A percentile compares a stretch with the other conserved stretches of the same genome.
Conservation (phyloP, 164 flowering plant species). For the Kalanchoe fedtschenkoi region DNA sequence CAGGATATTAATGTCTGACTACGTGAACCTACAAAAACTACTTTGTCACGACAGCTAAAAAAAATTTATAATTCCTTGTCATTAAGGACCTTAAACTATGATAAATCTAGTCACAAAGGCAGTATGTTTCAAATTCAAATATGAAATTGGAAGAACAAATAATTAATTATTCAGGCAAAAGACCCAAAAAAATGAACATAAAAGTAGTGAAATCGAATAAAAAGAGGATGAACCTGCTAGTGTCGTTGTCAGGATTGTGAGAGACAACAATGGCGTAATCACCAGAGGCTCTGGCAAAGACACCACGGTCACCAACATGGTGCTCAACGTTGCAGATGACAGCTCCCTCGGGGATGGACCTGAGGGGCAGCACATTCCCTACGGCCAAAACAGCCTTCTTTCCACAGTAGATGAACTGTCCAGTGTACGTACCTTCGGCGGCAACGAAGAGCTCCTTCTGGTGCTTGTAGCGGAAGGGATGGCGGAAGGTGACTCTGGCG, state of each 20-base stretch:
- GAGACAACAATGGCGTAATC: slow-evolving; percentile 43
- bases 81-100: too few species aligned
- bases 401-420: slow-evolving; percentile 54
- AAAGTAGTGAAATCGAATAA: background rate
- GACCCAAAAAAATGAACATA: too few species aligned
- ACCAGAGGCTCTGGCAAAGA: slow-evolving; percentile 25
- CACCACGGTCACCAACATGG: slow-evolving; percentile 31
- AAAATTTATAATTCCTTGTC: too few species aligned
- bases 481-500: slow-evolving; percentile 9
- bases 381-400: slow-evolving; percentile 44
- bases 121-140: too few species aligned
- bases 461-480: slow-evolving; percentile 46
- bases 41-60: too few species aligned
- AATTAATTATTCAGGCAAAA: too few species aligned
- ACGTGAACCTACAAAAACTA: too few species aligned
- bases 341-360: slow-evolving; percentile 55
- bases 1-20: too few species aligned
- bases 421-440: slow-evolving; percentile 51
- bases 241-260: slow-evolving; percentile 50
- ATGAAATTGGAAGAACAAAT: too few species aligned
- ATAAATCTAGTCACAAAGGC: too few species aligned
- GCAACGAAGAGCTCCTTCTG: slow-evolving; percentile 58
- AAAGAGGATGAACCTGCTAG: slow-evolving; percentile 22
- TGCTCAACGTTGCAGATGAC: slow-evolving; percentile 57
- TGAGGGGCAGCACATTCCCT: slow-evolving; percentile 42